A percentile compares a stretch with the other conserved stretches of the same genome.
Evolutionary conservation across 2,329 filamentous ascomycete genomes (phyloP).

Genomic region (Cadophora sp.): DNA sequence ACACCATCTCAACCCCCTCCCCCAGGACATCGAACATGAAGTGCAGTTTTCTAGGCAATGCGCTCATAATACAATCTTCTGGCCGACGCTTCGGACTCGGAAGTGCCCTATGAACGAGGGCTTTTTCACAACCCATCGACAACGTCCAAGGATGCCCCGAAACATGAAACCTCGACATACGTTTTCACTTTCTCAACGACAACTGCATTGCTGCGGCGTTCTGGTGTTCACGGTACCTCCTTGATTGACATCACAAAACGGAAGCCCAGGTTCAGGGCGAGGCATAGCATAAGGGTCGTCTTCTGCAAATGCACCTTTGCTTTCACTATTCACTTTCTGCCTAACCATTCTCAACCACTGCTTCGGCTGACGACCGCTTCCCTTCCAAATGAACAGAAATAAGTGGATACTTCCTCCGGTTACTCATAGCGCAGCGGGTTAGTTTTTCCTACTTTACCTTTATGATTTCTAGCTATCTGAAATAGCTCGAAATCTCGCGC

Average conservation of each 20-base stretch:
- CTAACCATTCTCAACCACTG: not conserved
- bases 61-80: not conserved
- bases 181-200: not conserved
- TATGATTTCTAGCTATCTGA: slow-evolving; percentile 3
- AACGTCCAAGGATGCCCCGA: not conserved
- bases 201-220: slow-evolving; percentile 25
- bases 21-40: slow-evolving; percentile 36
- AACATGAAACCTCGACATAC: not conserved
- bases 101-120: too few relatives aligned
- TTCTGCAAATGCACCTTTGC: not conserved
- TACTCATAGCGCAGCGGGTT: slow-evolving; percentile 3
- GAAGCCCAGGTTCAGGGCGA: not conserved
- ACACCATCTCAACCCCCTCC: slow-evolving; percentile 40
- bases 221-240: slow-evolving; percentile 12
- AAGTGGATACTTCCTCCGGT: not conserved
- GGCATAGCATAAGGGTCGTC: not conserved
- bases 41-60: not conserved
- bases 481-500: slow-evolving; percentile 4
- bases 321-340: not conserved
- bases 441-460: not conserved
- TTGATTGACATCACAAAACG: not conserved
- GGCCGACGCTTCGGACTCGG: too few relatives aligned
- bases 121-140: not conserved
- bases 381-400: not conserved
- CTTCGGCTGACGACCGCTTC: not conserved